phyloP scores from a whole-genome alignment of 352 stramenopile genomes.

The Phytophthora foliorum region DNA sequence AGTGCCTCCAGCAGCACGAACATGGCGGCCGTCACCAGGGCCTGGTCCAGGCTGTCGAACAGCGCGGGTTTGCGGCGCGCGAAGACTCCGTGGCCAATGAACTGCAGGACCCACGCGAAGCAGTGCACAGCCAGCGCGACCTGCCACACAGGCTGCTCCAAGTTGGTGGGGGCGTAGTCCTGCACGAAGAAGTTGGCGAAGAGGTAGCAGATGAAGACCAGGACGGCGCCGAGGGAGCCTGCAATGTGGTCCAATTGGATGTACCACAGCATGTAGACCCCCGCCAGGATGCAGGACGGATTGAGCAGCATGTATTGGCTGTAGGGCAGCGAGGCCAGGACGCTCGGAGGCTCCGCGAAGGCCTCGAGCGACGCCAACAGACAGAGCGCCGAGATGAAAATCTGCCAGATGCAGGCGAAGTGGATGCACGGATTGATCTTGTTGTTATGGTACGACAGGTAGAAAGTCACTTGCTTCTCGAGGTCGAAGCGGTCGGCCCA shows the following conservation, averaged over 20 bases:
- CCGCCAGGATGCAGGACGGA: slow-evolving; percentile 54
- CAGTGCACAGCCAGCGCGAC: slow-evolving; percentile 68
- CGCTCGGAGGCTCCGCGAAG: slow-evolving; percentile 36
- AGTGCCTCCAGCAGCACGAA: slow-evolving; percentile 89
- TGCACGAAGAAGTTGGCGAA: slow-evolving; percentile 69
- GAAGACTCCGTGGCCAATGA: slow-evolving; percentile 89
- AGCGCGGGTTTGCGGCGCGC: slow-evolving; percentile 87
- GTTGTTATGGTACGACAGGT: slow-evolving; percentile 89
- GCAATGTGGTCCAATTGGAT: slow-evolving; percentile 66
- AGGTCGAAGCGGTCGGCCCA: slow-evolving; percentile 77
- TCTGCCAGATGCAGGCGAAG: slow-evolving; percentile 87
- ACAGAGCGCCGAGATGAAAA: slow-evolving; percentile 81
- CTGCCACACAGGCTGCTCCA: slow-evolving; percentile 57
- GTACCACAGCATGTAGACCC: slow-evolving; percentile 87
- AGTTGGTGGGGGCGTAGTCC: slow-evolving; percentile 38
- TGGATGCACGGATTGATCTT: slow-evolving; percentile 86
- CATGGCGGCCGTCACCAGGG: slow-evolving; percentile 81
- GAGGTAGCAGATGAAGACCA: slow-evolving; percentile 66
- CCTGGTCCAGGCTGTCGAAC: slow-evolving; percentile 88
- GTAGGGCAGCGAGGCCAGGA: slow-evolving; percentile 39
- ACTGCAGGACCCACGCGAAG: slow-evolving; percentile 81
- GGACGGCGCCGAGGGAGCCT: slow-evolving; percentile 57
- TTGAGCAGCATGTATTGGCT: slow-evolving; percentile 75
- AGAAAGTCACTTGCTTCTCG: slow-evolving; percentile 88
- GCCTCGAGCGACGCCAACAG: slow-evolving; percentile 60